Base-by-base conservation (phyloP, 2,329 filamentous ascomycete species). In the Fusarium fujikuroi region DNA sequence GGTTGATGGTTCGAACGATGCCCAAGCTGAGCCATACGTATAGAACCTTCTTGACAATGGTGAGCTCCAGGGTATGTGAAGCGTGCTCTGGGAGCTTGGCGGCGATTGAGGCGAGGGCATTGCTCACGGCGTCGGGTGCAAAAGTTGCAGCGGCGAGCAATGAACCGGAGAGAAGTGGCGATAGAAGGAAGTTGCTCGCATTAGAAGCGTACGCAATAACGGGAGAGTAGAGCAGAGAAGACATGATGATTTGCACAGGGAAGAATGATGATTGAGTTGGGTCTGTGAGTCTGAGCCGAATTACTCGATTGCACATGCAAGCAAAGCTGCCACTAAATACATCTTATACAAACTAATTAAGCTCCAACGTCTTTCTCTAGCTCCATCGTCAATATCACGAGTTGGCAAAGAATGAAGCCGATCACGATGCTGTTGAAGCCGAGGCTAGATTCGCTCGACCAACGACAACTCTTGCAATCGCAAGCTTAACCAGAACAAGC, bases 1-100 rank as follows among this genome's bases (percentile, higher is more conserved):
- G 43, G 61, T 81, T 81, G 70, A 78, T 37, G 39, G 46, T 34
- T 15, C 71, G 68, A 10, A 80, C 15, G 16, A 80, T 10, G 11
- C 77, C 73, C 11, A 81, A 28, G 5, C 58, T 76, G 16, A 80
- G 40, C 14, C 80, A 72, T 10, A 76, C 63, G 37, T 68, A 60
- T 4, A 78, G 61, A 16, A 54, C 46, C 18, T 60, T 68, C 28
- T 61, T 71, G 37, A 58, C 37, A 0, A 42, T 54, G 12, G 52
- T 16, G 12, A 69, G 42, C 25, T 71, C 42, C n/a, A 75, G 66
- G 47, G 63, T 56, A 58, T 49, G 23, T 37, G 54, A 46, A 3
- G 61, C 14, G 8, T 72, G 43, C 14, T 50, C 32, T 9, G 72
- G 74, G 8, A 76, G 60, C 36, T 37, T 40, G 6, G 28, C 34